These are phyloP conservation scores for Incumbomyces delicatus DNA, from an alignment of 2,329 filamentous ascomycete genomes.

Conservation along the genomic window DNA sequence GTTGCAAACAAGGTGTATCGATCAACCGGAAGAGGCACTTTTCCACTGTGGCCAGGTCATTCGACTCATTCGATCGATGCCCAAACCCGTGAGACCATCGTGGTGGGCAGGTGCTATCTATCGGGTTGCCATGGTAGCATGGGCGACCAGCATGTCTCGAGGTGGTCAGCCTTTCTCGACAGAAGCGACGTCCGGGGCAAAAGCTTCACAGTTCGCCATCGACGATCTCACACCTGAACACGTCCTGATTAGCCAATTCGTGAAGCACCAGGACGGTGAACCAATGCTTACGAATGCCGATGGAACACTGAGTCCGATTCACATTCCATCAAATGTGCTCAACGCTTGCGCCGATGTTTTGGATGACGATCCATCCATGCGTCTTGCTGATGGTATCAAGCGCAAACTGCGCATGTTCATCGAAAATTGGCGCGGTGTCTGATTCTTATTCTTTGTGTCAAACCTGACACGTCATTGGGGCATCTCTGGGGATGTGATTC, in stretches of 20 bases:
- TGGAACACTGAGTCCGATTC: constrained; percentile 38
- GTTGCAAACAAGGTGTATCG: constrained; percentile 53
- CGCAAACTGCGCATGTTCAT: constrained; percentile 40
- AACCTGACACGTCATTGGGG: neutral
- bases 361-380: constrained; percentile 42
- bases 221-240: constrained; percentile 44
- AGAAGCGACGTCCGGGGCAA: constrained; percentile 22
- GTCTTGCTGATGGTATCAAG: constrained; percentile 46
- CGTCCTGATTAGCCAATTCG: constrained; percentile 41
- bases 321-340: constrained; percentile 40
- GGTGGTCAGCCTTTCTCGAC: constrained; percentile 31
- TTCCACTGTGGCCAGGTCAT: constrained; percentile 61
- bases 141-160: constrained; percentile 50
- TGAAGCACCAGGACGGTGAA: constrained; percentile 44
- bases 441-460: neutral
- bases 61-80: constrained; percentile 51
- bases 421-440: constrained; percentile 23
- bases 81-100: constrained; percentile 49
- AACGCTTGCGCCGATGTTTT: constrained; percentile 44
- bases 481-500: too few species aligned
- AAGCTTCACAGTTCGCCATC: constrained; percentile 38
- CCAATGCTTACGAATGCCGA: constrained; percentile 44
- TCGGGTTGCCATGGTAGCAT: constrained; percentile 54
- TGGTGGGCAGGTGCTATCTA: constrained; percentile 67
- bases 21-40: constrained; percentile 52